Evolutionary conservation across 495 filamentous ascomycete genomes (phyloP), one percentile per base, ranked within the genome.

Genomic region (Penicillium herquei): DNA sequence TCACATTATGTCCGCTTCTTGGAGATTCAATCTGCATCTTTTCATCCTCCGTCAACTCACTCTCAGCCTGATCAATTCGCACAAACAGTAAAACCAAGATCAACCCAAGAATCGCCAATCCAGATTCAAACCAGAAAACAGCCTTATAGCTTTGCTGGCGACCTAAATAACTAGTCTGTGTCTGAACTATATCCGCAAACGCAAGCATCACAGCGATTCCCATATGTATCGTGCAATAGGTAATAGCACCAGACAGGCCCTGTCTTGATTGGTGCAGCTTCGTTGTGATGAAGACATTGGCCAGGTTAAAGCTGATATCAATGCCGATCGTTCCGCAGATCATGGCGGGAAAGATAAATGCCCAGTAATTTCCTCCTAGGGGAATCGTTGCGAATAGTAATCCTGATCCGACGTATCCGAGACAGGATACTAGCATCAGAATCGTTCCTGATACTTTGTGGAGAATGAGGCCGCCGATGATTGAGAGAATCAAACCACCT

Each of bases 261-360:
- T 96, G 91, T 39, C 82, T 78, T 8, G 79, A 74, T 39, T 80
- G 78, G 0, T 90, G 87, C 60, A 94, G 74, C 6, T 80, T 82
- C 1, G 87, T 89, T 0, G 88, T 92, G 65, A 93, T 87, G 66
- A 94, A 95, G 44, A 96, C 84, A 63, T 91, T 94, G 37, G 88
- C 82, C 7, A 96, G 77, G 61, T 89, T 91, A 77, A 87, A 96
- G 26, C 84, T 88, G 55, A 94, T 85, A 62, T 96, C 91, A 44
- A 95, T 87, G 6, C 87, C 91, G 35, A 92, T 74, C 0, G 91
- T 96, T 3, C 83, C 86, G 58, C 85, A 86, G 21, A 93, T 70
- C 91, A 95, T 96, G 21, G 88, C 74, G 0, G 91, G 89, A 63
- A 95, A 90, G 17, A 94, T 78, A 52, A 81, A 92, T 0, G 86